These are phyloP conservation scores for Populus deltoides DNA, from an alignment of 345 rosid genomes.

Conservation along the genomic window DNA sequence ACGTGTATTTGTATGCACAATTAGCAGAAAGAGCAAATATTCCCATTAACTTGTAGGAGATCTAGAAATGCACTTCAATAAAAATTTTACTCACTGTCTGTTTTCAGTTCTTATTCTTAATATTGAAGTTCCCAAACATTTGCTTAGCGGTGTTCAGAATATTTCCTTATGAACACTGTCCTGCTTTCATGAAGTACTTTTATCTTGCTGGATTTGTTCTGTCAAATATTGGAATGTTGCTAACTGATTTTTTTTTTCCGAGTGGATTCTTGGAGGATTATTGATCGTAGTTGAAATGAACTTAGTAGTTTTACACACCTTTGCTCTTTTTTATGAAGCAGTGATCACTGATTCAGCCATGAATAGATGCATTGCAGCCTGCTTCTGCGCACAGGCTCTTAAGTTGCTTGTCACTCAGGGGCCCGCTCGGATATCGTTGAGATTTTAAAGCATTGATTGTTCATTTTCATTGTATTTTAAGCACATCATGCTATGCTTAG, in stretches of 20 bases:
- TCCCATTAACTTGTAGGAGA: not conserved
- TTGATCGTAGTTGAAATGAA: not conserved
- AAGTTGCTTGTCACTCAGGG: slow-evolving; percentile 45
- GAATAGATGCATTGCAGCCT: slow-evolving; percentile 51
- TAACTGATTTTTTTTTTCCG: not conserved
- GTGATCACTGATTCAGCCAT: slow-evolving; percentile 57
- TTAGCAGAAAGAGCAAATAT: not conserved
- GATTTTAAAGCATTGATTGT: not conserved
- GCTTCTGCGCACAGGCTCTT: slow-evolving; percentile 58
- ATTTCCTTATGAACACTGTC: not conserved
- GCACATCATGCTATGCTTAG: not conserved
- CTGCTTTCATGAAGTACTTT: not conserved
- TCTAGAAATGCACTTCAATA: not conserved
- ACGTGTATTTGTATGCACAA: not conserved
- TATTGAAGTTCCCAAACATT: too few relatives aligned
- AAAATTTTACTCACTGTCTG: not conserved
- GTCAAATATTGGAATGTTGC: not conserved
- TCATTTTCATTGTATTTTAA: not conserved
- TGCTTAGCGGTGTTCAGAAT: too few relatives aligned
- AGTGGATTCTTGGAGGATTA: not conserved
- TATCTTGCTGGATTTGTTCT: not conserved
- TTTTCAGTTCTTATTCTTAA: not conserved
- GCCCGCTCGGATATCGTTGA: slow-evolving; percentile 24
- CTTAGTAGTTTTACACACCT: not conserved
- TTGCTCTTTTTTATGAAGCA: slow-evolving; percentile 28